Conservation (phyloP, 2,329 filamentous ascomycete genomes). For the Xylariales sp. region DNA sequence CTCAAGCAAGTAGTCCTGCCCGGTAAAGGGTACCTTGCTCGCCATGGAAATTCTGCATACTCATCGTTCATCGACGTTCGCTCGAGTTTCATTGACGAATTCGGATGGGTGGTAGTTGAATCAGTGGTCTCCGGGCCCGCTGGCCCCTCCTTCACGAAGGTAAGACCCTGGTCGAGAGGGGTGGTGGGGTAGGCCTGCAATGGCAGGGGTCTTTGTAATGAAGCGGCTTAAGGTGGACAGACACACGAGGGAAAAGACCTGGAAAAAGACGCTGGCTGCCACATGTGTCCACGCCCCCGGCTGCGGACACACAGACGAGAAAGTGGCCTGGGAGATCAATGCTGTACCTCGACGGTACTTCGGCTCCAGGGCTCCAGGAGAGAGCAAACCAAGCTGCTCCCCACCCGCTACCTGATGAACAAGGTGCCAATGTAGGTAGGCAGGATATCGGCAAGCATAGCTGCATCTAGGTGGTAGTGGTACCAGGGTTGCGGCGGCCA, state of each 20-base stretch:
- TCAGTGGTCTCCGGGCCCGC: constrained; percentile 3
- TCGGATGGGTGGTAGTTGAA: constrained; percentile 9
- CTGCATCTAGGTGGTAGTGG: too few relatives aligned
- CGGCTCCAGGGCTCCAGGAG: neutral
- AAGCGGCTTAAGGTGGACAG: constrained; percentile 10
- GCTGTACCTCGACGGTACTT: constrained; percentile 7
- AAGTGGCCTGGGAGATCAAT: constrained; percentile 3
- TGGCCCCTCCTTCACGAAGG: neutral
- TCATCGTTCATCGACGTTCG: neutral
- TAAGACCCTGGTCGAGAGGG: constrained; percentile 5
- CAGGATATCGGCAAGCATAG: too few relatives aligned
- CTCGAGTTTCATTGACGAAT: constrained; percentile 7
- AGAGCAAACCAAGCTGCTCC: too few relatives aligned
- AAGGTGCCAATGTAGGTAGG: too few relatives aligned
- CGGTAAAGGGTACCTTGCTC: constrained; percentile 1
- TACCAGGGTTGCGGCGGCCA: too few relatives aligned
- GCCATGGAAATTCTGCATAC: constrained; percentile 3
- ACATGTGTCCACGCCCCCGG: constrained; percentile 7
- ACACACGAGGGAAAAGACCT: neutral
- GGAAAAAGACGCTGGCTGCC: constrained; percentile 5
- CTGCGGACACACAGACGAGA: constrained; percentile 6
- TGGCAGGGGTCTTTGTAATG: constrained; percentile 6
- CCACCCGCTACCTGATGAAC: too few relatives aligned
- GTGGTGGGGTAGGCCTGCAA: constrained; percentile 8
- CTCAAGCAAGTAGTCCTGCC: neutral